These are phyloP conservation scores for Fusarium sp. DNA, from an alignment of 2,329 filamentous ascomycete species.

Conservation along the genomic window DNA sequence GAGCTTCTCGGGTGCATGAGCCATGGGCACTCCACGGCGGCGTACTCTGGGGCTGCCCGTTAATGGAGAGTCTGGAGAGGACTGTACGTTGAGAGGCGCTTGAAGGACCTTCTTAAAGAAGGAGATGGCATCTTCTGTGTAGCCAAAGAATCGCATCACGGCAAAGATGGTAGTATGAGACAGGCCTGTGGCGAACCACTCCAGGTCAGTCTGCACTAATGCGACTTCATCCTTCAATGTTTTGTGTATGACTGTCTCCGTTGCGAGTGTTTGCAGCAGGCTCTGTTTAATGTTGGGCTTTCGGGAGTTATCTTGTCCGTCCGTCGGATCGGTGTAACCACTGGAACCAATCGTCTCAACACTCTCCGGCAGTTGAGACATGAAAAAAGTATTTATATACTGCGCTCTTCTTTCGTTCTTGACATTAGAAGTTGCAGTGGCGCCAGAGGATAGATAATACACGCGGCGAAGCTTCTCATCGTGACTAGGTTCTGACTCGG, in stretches of 20 bases:
- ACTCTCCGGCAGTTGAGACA: not conserved
- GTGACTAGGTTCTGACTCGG: not conserved
- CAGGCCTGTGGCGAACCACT: slow-evolving; percentile 1
- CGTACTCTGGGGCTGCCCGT: not conserved
- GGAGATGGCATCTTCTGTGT: not conserved
- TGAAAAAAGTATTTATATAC: not conserved
- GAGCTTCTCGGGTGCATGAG: not conserved
- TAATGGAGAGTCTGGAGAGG: not conserved
- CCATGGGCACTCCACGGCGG: not conserved
- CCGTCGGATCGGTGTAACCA: not conserved
- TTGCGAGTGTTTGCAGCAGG: not conserved
- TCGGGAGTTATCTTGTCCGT: not conserved
- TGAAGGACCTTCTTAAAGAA: slow-evolving; percentile 2
- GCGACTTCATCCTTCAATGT: not conserved
- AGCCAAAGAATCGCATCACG: slow-evolving; percentile 2
- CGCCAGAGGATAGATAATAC: not conserved
- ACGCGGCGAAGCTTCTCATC: not conserved
- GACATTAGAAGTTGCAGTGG: not conserved
- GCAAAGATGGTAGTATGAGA: slow-evolving; percentile 1
- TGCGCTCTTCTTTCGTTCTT: not conserved
- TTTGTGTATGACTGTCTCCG: not conserved
- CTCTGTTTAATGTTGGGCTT: slow-evolving; percentile 8
- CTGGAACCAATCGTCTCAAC: not conserved
- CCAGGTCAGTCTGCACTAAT: not conserved
- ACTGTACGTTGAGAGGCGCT: slow-evolving; percentile 4